Evolutionary conservation across 371 early-diverging fungal genomes (phyloP).

Genomic region (Mucor irregularis): DNA sequence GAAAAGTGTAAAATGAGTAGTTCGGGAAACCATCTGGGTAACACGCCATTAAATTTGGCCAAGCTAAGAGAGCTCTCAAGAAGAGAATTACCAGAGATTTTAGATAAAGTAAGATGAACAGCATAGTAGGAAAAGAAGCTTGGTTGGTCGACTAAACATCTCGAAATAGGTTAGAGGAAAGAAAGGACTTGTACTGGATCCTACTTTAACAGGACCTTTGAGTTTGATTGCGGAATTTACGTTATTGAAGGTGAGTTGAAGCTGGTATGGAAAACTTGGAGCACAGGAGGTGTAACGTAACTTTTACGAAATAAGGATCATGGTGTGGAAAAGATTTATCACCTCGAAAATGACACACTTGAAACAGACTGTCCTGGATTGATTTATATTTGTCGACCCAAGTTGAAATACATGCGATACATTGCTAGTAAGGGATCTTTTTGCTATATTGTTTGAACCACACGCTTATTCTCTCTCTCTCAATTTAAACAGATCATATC

Average conservation of each 20-base stretch:
- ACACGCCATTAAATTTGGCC: slow-evolving; percentile 57
- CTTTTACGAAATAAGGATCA: slow-evolving; percentile 90
- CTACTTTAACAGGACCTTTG: slow-evolving; percentile 80
- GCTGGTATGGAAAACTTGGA: too few relatives aligned
- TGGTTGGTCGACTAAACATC: too few relatives aligned
- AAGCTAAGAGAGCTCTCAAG: slow-evolving; percentile 69
- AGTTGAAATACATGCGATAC: slow-evolving; percentile 72
- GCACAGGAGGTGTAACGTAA: too few relatives aligned
- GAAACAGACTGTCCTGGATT: slow-evolving; percentile 73
- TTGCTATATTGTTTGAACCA: too few relatives aligned
- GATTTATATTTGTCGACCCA: slow-evolving; percentile 84
- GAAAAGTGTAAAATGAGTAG: slow-evolving; percentile 14
- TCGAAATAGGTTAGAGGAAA: slow-evolving; percentile 82
- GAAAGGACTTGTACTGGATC: slow-evolving; percentile 88
- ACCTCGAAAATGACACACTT: slow-evolving; percentile 65
- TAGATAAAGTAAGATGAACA: slow-evolving; percentile 67
- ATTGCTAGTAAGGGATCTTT: slow-evolving; percentile 69
- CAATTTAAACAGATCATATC: slow-evolving; percentile 38
- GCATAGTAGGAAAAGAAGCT: neutral
- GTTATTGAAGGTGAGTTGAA: slow-evolving; percentile 67
- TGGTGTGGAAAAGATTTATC: slow-evolving; percentile 91
- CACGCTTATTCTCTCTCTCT: neutral
- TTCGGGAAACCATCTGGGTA: slow-evolving; percentile 44
- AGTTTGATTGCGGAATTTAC: slow-evolving; percentile 85
- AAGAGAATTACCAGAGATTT: slow-evolving; percentile 67